A percentile compares a stretch with the other conserved stretches of the same genome.
phyloP scores from a whole-genome alignment of 306 rosid species.

The Casuarina cunninghamiana region DNA sequence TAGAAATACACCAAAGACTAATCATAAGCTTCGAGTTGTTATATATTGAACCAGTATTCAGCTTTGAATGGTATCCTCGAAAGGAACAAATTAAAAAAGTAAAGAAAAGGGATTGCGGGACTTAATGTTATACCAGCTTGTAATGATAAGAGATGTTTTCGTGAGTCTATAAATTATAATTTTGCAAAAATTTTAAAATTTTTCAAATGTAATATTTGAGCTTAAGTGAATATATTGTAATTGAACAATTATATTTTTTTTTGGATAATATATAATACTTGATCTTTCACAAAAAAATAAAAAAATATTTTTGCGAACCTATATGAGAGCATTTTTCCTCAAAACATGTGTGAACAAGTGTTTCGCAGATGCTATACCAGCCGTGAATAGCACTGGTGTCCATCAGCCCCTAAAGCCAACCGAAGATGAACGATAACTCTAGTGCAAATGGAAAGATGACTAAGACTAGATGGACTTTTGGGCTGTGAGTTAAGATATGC shows the following conservation, averaged over 20 bases:
- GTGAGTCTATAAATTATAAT: slow-evolving; percentile 44
- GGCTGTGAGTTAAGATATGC: slow-evolving; percentile 29
- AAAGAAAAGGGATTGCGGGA: not conserved
- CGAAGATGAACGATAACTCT: slow-evolving; percentile 13
- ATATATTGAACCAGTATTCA: not conserved
- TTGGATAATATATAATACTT: too few relatives aligned
- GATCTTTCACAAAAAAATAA: not conserved
- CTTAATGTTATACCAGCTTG: slow-evolving; percentile 59
- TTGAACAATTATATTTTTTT: too few relatives aligned
- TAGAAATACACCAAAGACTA: slow-evolving; percentile 34
- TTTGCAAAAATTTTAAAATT: too few relatives aligned
- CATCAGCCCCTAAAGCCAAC: slow-evolving; percentile 80
- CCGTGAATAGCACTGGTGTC: slow-evolving; percentile 79
- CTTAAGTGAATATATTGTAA: too few relatives aligned
- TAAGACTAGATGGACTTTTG: not conserved
- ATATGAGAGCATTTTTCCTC: slow-evolving; percentile 81
- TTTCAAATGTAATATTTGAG: too few relatives aligned
- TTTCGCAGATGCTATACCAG: slow-evolving; percentile 73
- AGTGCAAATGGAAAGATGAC: not conserved
- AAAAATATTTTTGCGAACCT: slow-evolving; percentile 80
- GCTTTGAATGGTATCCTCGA: not conserved
- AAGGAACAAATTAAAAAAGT: too few relatives aligned
- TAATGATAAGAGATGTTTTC: slow-evolving; percentile 90
- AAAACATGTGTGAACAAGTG: slow-evolving; percentile 65
- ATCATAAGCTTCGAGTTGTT: slow-evolving; percentile 24